Evolutionary conservation across 2,329 filamentous ascomycete genomes (phyloP), one percentile per base, ranked within the genome.

Genomic region (Lasiodiplodia theobromae): DNA sequence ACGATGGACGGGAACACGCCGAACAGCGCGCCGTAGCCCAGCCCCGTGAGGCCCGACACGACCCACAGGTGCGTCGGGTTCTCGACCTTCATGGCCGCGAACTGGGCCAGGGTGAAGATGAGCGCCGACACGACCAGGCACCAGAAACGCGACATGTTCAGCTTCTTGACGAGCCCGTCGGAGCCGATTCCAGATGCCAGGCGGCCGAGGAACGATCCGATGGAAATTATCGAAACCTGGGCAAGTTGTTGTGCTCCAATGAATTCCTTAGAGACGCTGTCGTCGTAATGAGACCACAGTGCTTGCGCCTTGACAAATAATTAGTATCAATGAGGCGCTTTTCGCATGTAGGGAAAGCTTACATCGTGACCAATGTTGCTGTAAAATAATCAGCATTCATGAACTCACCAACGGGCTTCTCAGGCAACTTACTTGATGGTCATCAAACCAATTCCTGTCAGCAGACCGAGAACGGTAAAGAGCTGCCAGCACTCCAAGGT

Each of bases 361-460:
- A 66, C 67, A 37, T 66, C 52, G 60, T 67, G 96, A 53, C 96
- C 96, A 75, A 98, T 97, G 74, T 99, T 99, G 82, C 93, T 97
- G 73, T 25, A 52, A 12, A 60, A n/a, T 40, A 11, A 12, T 62
- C 18, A 62, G 57, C 18, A 47, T 62, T 7, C 31, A 44, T 7
- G 14, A 12, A 6, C 34, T 21, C 18, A 34, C 3, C 3, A 34
- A 12, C 18, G 31, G 23, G 28, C 16, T 49, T 11, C 6, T 49
- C 73, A 52, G 37, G 18, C 25, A 28, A 84, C 91, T 80, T 85
- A 97, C 94, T 99, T 99, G 82, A 99, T 99, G 0, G 95, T 98
- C 96, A 99, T 99, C 72, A 99, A 83, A 12, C 96, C 96, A 74
- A 97, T 92, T 65, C 96, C 96, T 5, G 94, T 93, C 71, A 98